phyloP scores from a whole-genome alignment of 1,139 yeast genomes.

The Kodamaea ohmeri region DNA sequence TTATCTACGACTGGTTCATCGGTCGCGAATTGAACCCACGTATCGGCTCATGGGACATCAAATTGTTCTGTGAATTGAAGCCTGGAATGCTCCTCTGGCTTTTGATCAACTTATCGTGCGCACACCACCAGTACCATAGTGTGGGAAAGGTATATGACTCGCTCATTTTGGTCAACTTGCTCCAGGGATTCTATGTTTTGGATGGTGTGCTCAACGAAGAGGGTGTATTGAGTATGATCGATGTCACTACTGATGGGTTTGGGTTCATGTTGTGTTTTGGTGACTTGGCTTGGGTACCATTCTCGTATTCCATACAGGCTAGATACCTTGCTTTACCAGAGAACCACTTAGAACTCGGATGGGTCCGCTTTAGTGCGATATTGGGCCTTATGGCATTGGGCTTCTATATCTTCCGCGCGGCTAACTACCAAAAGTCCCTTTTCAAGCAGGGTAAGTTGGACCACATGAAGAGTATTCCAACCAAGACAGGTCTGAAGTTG shows the following conservation, averaged over 20 bases:
- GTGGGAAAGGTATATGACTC: slow-evolving; percentile 69
- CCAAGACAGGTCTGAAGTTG: slow-evolving; percentile 76
- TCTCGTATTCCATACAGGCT: slow-evolving; percentile 83
- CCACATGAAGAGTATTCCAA: slow-evolving; percentile 60
- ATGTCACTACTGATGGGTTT: slow-evolving; percentile 92
- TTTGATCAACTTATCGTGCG: slow-evolving; percentile 70
- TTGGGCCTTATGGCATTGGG: slow-evolving; percentile 54
- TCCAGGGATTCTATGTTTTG: slow-evolving; percentile 80
- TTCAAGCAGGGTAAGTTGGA: slow-evolving; percentile 77
- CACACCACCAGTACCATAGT: slow-evolving; percentile 73
- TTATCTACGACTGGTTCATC: slow-evolving; percentile 89
- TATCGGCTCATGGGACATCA: slow-evolving; percentile 80
- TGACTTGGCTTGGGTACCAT: slow-evolving; percentile 91
- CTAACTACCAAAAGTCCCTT: slow-evolving; percentile 81
- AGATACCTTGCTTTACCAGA: slow-evolving; percentile 64
- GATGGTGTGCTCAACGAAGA: slow-evolving; percentile 93
- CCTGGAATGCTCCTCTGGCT: slow-evolving; percentile 93
- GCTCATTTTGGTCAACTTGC: slow-evolving; percentile 58
- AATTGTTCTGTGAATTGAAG: slow-evolving; percentile 87
- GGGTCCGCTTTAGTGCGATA: slow-evolving; percentile 31
- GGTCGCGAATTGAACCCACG: slow-evolving; percentile 96
- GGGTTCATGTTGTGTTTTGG: slow-evolving; percentile 97
- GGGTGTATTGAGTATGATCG: slow-evolving; percentile 91
- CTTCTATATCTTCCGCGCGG: slow-evolving; percentile 74
- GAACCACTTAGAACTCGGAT: slow-evolving; percentile 59